Base-by-base conservation (phyloP, 805 yeast species). In the Candida vaughaniae region DNA sequence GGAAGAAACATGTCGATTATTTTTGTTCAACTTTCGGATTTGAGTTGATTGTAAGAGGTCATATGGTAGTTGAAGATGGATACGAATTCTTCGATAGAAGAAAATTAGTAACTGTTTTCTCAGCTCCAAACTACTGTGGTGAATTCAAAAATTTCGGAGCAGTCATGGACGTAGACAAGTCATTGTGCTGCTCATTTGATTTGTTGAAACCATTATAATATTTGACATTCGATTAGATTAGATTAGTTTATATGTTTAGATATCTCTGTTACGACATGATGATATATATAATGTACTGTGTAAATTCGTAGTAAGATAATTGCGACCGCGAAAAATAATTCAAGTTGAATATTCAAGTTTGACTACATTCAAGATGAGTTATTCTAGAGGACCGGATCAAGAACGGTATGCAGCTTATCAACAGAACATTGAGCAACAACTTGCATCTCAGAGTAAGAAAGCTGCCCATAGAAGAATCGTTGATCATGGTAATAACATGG, bases 51-150 rank as follows among this genome's bases (percentile, higher is more conserved):
- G 86, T 84, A 31, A 66, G 95, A 51, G 95, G 91, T 6, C 95
- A 85, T 56, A 85, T 85, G 95, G 93, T 85, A 30, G 95, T 85
- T 25, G 91, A 85, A 56, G 91, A 85, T 55, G 95, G 95, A 3
- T 85, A 85, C 55, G 93, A 85, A 55, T 85, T 85, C 55, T 85
- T 82, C 57, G 81, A 80, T 42, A 80, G 78, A 52, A 66, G 87
- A 50, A 80, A 79, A 55, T 64, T 85, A 39, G 93, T 85, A 1
- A 85, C 95, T 0, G 80, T 85, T 1, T 85, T 85, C 51, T 76
- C 82, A 43, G 95, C 93, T 3, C 95, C 95, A 3, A 85, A 85
- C 54, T 85, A 85, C 52, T 82, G 90, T 64, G 90, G 90, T 6
- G 89, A 82, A 55, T 82, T 82, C 59, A 78, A 81, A 48, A 82